A percentile compares a stretch with the other conserved stretches of the same genome.
phyloP scores from a whole-genome alignment of 2,329 filamentous ascomycete species.

The Scedosporium minutisporum region DNA sequence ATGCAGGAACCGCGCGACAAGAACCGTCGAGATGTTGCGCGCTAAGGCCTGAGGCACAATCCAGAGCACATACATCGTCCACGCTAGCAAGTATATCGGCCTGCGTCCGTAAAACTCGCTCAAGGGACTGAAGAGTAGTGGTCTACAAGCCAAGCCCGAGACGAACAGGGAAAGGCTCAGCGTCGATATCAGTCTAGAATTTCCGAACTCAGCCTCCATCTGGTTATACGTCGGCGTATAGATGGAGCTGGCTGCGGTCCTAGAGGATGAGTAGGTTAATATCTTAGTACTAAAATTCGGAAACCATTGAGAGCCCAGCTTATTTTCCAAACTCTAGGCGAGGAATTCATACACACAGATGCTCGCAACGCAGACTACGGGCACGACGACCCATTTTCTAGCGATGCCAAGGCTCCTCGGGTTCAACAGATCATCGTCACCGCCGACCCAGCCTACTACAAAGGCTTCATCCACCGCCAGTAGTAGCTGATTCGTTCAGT shows the following conservation, averaged over 20 bases:
- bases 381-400: constrained; percentile 72
- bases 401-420: constrained; percentile 57
- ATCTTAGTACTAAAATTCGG: too few species aligned
- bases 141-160: constrained; percentile 59
- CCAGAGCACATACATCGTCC: constrained; percentile 67
- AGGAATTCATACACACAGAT: constrained; percentile 83
- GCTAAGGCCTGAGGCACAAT: constrained; percentile 73
- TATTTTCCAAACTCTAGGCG: too few species aligned
- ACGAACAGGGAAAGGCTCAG: constrained; percentile 78
- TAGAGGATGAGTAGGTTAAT: too few species aligned
- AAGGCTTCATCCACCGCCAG: too few species aligned
- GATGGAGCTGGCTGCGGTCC: constrained; percentile 77
- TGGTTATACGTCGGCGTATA: constrained; percentile 77
- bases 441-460: constrained; percentile 60
- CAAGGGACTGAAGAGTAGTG: constrained; percentile 52
- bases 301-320: too few species aligned
- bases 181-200: constrained; percentile 63
- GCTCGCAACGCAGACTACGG: constrained; percentile 63
- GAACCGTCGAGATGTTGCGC: constrained; percentile 69
- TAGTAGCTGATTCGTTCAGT: too few species aligned
- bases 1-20: constrained; percentile 69
- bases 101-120: constrained; percentile 75
- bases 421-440: constrained; percentile 61
- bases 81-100: constrained; percentile 69
- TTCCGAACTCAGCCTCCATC: constrained; percentile 64